Conservation (phyloP, 2,329 filamentous ascomycete genomes). For the Neofusicoccum sp. region DNA sequence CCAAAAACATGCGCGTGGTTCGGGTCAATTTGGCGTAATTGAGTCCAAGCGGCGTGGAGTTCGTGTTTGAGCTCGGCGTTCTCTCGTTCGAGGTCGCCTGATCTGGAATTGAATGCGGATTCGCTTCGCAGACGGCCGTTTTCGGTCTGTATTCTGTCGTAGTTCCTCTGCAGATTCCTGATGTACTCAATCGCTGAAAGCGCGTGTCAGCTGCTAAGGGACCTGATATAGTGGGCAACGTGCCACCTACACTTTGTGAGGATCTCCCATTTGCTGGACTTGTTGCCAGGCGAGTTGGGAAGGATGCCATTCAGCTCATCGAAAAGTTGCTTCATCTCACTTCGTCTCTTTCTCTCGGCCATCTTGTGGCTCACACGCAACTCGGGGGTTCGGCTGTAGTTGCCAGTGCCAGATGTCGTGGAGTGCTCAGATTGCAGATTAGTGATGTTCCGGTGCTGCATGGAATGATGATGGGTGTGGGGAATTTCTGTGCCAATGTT, state of each 20-base stretch:
- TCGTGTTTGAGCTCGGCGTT: conserved; percentile 49
- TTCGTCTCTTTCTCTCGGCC: conserved; percentile 77
- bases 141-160: conserved; percentile 41
- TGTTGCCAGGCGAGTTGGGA: conserved; percentile 76
- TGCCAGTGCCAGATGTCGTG: conserved; percentile 60
- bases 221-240: too few species aligned
- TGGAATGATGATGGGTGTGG: conserved; percentile 68
- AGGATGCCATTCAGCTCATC: conserved; percentile 76
- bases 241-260: conserved; percentile 69
- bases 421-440: conserved; percentile 63
- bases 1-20: conserved; percentile 48
- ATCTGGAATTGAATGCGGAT: conserved; percentile 31
- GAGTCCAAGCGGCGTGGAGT: conserved; percentile 45
- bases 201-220: background rate
- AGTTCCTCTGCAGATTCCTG: conserved; percentile 37
- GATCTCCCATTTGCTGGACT: conserved; percentile 88
- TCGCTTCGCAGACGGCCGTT: conserved; percentile 44
- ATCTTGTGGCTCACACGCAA: conserved; percentile 81
- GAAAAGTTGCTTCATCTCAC: conserved; percentile 86
- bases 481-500: conserved; percentile 38
- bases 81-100: conserved; percentile 46
- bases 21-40: conserved; percentile 47
- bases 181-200: conserved; percentile 51
- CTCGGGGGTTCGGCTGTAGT: conserved; percentile 80
- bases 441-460: conserved; percentile 71